These are phyloP conservation scores for Babesia bovis DNA, from an alignment of 169 alveolate species.

Conservation along the genomic window DNA sequence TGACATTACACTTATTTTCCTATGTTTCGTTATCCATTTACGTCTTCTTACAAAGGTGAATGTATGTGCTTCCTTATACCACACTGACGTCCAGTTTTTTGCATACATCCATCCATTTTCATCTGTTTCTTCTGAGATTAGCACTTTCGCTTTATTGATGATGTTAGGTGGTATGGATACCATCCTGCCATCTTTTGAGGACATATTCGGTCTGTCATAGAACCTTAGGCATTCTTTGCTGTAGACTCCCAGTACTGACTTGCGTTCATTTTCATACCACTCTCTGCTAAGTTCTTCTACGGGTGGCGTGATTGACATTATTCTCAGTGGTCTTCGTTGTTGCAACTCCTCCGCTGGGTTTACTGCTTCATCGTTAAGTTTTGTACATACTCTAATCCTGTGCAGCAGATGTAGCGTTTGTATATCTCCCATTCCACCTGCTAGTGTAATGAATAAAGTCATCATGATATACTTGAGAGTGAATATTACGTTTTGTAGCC, in stretches of 20 bases:
- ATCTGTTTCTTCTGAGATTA: slow-evolving; percentile 45
- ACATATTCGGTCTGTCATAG: slow-evolving; percentile 45
- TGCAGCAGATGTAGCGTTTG: slow-evolving; percentile 61
- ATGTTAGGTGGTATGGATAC: slow-evolving; percentile 21
- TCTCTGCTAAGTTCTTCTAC: slow-evolving; percentile 1
- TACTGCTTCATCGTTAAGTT: slow-evolving; percentile 43
- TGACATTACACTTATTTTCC: not conserved
- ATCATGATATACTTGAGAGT: slow-evolving; percentile 41
- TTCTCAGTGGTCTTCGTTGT: not conserved
- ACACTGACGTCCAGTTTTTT: slow-evolving; percentile 51
- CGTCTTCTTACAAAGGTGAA: slow-evolving; percentile 62
- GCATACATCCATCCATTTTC: slow-evolving; percentile 62
- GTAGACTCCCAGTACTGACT: slow-evolving; percentile 45
- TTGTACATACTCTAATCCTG: slow-evolving; percentile 38
- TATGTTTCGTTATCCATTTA: slow-evolving; percentile 25
- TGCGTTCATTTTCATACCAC: slow-evolving; percentile 67
- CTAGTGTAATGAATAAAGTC: slow-evolving; percentile 35
- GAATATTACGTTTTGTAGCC: slow-evolving; percentile 33
- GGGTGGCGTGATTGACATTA: not conserved
- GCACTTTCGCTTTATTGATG: slow-evolving; percentile 13
- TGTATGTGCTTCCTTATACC: slow-evolving; percentile 29
- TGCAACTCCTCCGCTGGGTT: not conserved
- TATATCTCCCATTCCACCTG: slow-evolving; percentile 50
- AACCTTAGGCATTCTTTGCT: slow-evolving; percentile 37
- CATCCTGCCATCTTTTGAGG: slow-evolving; percentile 52